Conservation (phyloP, 2,329 filamentous ascomycete species). For the Ophiostoma montium region DNA sequence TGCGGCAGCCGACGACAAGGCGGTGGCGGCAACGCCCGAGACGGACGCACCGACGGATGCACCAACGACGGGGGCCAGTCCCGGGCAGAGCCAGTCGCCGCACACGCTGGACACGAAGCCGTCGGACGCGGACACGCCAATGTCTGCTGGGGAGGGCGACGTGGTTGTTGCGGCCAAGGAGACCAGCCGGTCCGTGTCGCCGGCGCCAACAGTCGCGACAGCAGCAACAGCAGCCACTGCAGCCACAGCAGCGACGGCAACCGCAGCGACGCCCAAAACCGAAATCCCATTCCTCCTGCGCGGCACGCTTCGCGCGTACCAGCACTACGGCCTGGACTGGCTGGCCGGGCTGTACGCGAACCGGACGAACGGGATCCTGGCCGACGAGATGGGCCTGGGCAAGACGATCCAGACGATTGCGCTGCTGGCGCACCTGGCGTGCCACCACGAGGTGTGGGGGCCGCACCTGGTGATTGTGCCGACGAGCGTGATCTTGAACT, state of each 20-base stretch:
- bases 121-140: constrained; percentile 30
- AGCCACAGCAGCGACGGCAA: neutral
- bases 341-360: constrained; percentile 84
- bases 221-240: neutral
- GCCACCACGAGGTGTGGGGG: constrained; percentile 83
- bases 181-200: constrained; percentile 20
- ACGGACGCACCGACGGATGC: constrained; percentile 30
- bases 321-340: constrained; percentile 96
- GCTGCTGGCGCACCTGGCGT: constrained; percentile 80
- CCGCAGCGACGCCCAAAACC: constrained; percentile 35
- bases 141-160: too few species aligned
- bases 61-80: constrained; percentile 28
- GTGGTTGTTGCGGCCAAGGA: neutral
- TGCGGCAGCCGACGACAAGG: too few species aligned
- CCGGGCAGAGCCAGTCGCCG: constrained; percentile 33
- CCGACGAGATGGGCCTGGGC: constrained; percentile 95
- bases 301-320: constrained; percentile 85
- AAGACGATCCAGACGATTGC: constrained; percentile 98
- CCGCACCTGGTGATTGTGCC: constrained; percentile 92
- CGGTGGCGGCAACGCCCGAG: constrained; percentile 22
- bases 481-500: constrained; percentile 97
- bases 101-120: constrained; percentile 36
- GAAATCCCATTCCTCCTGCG: constrained; percentile 71
- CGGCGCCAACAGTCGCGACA: constrained; percentile 16
- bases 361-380: constrained; percentile 87